Evolutionary conservation across 306 rosid genomes (phyloP).

Genomic region (Boehmeria nivea): DNA sequence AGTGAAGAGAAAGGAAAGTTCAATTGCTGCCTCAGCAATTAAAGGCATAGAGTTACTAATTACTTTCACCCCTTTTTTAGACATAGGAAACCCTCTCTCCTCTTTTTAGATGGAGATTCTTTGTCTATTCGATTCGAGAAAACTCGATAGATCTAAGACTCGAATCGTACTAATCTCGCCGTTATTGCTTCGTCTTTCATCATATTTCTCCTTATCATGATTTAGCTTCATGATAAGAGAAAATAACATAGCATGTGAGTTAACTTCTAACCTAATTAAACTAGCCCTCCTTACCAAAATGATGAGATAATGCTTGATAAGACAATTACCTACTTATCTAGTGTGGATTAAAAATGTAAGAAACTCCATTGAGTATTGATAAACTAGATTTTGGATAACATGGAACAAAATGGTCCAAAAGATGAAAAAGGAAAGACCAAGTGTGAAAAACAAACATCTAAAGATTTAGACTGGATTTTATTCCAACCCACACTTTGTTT

Average conservation of each 20-base stretch:
- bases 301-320: not conserved
- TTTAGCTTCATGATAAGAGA: not conserved
- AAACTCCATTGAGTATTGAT: not conserved
- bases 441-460: not conserved
- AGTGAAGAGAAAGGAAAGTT: constrained; percentile 1
- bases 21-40: not conserved
- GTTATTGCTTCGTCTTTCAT: not conserved
- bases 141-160: not conserved
- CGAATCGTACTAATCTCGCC: not conserved
- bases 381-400: not conserved
- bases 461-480: constrained; percentile 3
- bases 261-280: not conserved
- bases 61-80: not conserved
- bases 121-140: not conserved
- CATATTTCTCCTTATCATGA: not conserved
- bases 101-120: not conserved
- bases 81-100: not conserved
- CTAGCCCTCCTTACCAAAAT: not conserved
- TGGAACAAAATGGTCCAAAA: not conserved
- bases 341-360: not conserved
- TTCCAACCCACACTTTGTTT: constrained; percentile 13
- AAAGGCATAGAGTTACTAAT: not conserved
- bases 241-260: not conserved
- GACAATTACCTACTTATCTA: constrained; percentile 5
- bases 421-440: not conserved